A percentile compares a stretch with the other conserved stretches of the same genome.
phyloP scores from a whole-genome alignment of 2,329 filamentous ascomycete genomes.

The Fusarium sacchari region DNA sequence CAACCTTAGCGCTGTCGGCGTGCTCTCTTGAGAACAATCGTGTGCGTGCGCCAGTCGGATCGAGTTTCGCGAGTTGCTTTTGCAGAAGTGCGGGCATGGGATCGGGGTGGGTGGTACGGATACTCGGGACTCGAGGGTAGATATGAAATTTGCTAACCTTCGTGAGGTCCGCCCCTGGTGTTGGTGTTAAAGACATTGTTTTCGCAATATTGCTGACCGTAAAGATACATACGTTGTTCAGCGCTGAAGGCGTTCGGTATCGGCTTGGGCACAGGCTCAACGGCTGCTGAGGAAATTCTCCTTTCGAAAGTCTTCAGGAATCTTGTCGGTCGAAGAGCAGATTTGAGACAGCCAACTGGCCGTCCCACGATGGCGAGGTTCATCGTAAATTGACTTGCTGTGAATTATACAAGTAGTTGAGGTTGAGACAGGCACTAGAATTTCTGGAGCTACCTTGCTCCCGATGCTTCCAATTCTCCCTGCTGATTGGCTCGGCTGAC shows the following conservation, averaged over 20 bases:
- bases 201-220: not conserved
- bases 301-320: slow-evolving; percentile 58
- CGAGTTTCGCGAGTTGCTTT: slow-evolving; percentile 77
- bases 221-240: slow-evolving; percentile 49
- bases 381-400: slow-evolving; percentile 52
- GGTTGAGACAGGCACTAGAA: slow-evolving; percentile 39
- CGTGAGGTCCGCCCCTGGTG: slow-evolving; percentile 47
- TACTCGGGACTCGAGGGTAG: slow-evolving; percentile 66
- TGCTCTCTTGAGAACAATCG: slow-evolving; percentile 83
- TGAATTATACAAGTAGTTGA: slow-evolving; percentile 31
- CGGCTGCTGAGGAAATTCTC: slow-evolving; percentile 58
- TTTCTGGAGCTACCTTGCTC: slow-evolving; percentile 38
- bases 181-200: slow-evolving; percentile 19
- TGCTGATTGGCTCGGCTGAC: slow-evolving; percentile 52
- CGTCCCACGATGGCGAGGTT: slow-evolving; percentile 72
- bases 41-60: slow-evolving; percentile 84
- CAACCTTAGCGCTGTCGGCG: slow-evolving; percentile 80
- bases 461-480: slow-evolving; percentile 27
- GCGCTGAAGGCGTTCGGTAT: slow-evolving; percentile 42
- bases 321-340: slow-evolving; percentile 67
- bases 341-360: slow-evolving; percentile 77
- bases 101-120: slow-evolving; percentile 67
- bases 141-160: slow-evolving; percentile 58
- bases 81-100: slow-evolving; percentile 74
- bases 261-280: slow-evolving; percentile 20